Conservation (phyloP, 352 stramenopile genomes). For the Thalassiosira oceanica region DNA sequence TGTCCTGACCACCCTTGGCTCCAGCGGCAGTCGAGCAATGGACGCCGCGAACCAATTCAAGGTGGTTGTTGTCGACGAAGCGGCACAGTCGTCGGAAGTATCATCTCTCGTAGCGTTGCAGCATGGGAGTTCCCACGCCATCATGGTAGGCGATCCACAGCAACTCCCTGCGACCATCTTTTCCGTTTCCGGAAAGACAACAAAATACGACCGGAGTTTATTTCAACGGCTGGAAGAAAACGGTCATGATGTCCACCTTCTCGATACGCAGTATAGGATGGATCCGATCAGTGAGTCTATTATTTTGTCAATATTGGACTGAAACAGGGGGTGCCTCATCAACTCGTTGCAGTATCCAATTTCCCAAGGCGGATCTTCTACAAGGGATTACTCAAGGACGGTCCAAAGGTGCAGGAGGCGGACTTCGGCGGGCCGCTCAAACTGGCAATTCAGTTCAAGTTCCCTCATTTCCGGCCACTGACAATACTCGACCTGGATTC, state of each 20-base stretch:
- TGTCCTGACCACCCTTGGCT: conserved; percentile 78
- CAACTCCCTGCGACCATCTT: conserved; percentile 82
- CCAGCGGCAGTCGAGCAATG: conserved; percentile 62
- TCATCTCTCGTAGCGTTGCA: conserved; percentile 76
- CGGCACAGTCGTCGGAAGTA: conserved; percentile 83
- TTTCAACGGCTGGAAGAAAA: conserved; percentile 77
- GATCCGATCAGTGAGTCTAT: conserved; percentile 76
- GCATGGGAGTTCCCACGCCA: conserved; percentile 80
- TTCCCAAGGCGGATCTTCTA: conserved; percentile 99
- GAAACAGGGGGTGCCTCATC: not conserved
- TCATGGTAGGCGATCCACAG: conserved; percentile 83
- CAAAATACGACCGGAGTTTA: conserved; percentile 70
- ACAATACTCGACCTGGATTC: conserved; percentile 78
- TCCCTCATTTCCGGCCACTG: conserved; percentile 57
- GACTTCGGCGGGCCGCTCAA: conserved; percentile 68
- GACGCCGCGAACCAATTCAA: conserved; percentile 80
- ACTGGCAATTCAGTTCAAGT: conserved; percentile 31
- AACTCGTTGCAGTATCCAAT: conserved; percentile 87
- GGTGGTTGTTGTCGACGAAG: conserved; percentile 86
- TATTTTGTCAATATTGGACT: not conserved
- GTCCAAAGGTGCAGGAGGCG: conserved; percentile 61
- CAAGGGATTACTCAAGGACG: conserved; percentile 78
- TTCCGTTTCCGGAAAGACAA: conserved; percentile 37
- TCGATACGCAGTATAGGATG: conserved; percentile 89
- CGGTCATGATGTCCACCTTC: conserved; percentile 61